Conservation (phyloP, 176 grass and related monocot species). For the Triticum turgidum region DNA sequence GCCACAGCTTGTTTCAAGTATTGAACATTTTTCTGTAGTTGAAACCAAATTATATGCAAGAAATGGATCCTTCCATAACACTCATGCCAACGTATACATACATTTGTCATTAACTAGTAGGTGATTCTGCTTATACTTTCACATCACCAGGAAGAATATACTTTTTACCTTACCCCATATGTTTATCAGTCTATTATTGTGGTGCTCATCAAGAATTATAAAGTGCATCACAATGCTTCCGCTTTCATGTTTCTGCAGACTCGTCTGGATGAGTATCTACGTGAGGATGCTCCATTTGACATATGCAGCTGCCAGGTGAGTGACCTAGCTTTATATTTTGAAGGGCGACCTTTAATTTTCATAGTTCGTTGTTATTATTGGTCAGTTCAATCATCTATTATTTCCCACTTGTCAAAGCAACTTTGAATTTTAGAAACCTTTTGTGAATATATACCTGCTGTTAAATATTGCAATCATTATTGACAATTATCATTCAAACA, state of each 20-base stretch:
- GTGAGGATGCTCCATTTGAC: conserved; percentile 87
- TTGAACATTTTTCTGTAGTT: conserved; percentile 5
- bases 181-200: neutral
- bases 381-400: neutral
- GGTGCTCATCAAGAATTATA: neutral
- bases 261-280: conserved; percentile 80
- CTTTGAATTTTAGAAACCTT: neutral
- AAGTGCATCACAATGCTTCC: neutral
- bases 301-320: conserved; percentile 93
- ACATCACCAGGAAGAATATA: neutral
- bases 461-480: neutral
- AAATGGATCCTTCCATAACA: neutral
- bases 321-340: neutral
- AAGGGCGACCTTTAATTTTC: neutral
- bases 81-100: neutral
- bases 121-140: neutral
- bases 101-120: neutral
- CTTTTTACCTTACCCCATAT: neutral
- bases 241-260: conserved; percentile 41
- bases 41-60: neutral
- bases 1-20: neutral
- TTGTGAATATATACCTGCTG: neutral
- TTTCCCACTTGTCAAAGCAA: neutral
- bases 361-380: neutral
- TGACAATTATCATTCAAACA: neutral